Conservation (phyloP, 495 filamentous ascomycete species). For the Penicillium egyptiacum region DNA sequence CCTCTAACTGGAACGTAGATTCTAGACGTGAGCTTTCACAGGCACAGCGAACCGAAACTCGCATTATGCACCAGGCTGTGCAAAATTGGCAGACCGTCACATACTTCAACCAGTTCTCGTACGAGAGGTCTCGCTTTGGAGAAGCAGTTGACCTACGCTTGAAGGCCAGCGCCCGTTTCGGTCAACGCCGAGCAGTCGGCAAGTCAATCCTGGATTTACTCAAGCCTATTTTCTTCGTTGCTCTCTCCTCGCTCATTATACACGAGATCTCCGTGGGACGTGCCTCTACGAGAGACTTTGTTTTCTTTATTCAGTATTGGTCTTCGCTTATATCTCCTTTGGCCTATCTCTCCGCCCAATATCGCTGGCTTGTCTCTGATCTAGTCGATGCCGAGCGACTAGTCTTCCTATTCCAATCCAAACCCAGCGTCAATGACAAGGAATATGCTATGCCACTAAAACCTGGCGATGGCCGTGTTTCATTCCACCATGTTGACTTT, state of each 20-base stretch:
- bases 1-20: constrained; percentile 16
- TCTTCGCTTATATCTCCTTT: constrained; percentile 14
- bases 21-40: constrained; percentile 8
- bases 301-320: constrained; percentile 25
- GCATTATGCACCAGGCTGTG: constrained; percentile 20
- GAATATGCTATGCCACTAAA: constrained; percentile 55
- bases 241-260: constrained; percentile 12
- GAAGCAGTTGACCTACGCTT: constrained; percentile 14
- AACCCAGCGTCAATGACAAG: constrained; percentile 60
- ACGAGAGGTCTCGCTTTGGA: constrained; percentile 58
- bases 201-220: constrained; percentile 6
- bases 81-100: constrained; percentile 63
- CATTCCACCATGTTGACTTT: constrained; percentile 66
- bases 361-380: constrained; percentile 22
- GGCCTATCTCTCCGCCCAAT: constrained; percentile 17
- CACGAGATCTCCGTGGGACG: constrained; percentile 15
- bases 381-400: constrained; percentile 26
- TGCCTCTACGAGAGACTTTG: constrained; percentile 21
- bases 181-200: constrained; percentile 4
- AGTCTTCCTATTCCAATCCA: constrained; percentile 43
- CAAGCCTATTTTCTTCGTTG: constrained; percentile 9
- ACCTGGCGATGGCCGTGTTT: constrained; percentile 50
- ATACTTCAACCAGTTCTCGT: constrained; percentile 68
- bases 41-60: constrained; percentile 13
- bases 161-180: constrained; percentile 6